These are phyloP conservation scores for Tetragonia tetragonoides DNA, from an alignment of 148 eudicot genomes.

Conservation along the genomic window DNA sequence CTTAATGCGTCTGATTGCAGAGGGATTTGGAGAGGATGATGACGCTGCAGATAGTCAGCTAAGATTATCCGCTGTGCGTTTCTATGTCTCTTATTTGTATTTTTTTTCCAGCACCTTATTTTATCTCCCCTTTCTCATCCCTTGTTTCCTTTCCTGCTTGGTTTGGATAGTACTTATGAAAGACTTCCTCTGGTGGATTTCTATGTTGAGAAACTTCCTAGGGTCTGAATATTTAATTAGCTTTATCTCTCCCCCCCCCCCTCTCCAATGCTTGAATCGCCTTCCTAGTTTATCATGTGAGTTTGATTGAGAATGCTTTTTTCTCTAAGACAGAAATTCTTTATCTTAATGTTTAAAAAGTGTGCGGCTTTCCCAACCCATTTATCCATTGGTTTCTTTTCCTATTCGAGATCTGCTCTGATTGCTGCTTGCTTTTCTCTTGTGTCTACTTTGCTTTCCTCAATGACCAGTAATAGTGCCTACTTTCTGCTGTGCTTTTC, in stretches of 20 bases:
- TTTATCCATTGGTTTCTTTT: too few species aligned
- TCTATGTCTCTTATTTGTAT: conserved; percentile 7
- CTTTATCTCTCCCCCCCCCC: background rate
- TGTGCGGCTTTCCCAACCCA: too few species aligned
- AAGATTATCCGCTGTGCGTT: conserved; percentile 92
- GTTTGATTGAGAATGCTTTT: background rate
- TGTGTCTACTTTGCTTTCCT: background rate
- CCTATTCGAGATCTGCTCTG: background rate
- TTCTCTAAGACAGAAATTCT: too few species aligned
- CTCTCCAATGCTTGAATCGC: background rate
- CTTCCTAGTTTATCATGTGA: background rate
- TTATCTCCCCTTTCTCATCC: background rate
- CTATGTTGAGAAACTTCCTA: background rate
- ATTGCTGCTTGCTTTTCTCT: background rate
- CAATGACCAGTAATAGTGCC: background rate
- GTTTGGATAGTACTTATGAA: background rate
- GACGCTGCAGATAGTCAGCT: conserved; percentile 83
- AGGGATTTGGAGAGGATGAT: conserved; percentile 97
- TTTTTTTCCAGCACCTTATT: background rate
- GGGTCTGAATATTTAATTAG: background rate
- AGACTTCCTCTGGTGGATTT: background rate
- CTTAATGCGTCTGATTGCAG: conserved; percentile 95
- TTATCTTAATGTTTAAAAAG: too few species aligned
- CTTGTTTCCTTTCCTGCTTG: background rate
- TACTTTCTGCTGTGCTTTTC: background rate